Conservation (phyloP, 2,329 filamentous ascomycete genomes). For the Hypoxylon sp. region DNA sequence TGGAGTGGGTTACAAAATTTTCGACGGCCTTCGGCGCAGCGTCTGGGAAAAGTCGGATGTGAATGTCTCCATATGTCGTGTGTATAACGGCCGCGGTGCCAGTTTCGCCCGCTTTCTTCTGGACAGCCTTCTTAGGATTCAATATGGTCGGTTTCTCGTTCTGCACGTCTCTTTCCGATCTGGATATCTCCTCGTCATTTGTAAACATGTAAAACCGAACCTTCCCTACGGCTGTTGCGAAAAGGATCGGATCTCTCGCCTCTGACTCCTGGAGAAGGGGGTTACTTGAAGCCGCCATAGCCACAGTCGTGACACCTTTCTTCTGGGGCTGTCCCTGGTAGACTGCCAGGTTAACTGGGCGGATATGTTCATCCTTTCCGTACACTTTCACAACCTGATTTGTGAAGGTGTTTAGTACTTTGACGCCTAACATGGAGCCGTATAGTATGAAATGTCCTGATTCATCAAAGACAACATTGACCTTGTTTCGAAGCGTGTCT, state of each 20-base stretch:
- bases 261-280: slow-evolving; percentile 93
- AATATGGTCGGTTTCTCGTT: slow-evolving; percentile 87
- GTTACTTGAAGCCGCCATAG: slow-evolving; percentile 96
- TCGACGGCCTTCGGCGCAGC: slow-evolving; percentile 94
- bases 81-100: slow-evolving; percentile 86
- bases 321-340: slow-evolving; percentile 97
- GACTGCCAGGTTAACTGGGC: slow-evolving; percentile 81
- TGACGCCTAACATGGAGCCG: slow-evolving; percentile 89
- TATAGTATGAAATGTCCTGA: slow-evolving; percentile 95
- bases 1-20: slow-evolving; percentile 94
- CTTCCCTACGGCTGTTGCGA: slow-evolving; percentile 85
- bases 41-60: slow-evolving; percentile 90
- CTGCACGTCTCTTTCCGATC: slow-evolving; percentile 86
- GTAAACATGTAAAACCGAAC: slow-evolving; percentile 98
- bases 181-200: slow-evolving; percentile 84
- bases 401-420: slow-evolving; percentile 94
- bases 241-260: slow-evolving; percentile 85
- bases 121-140: slow-evolving; percentile 62
- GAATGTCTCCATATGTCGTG: slow-evolving; percentile 93
- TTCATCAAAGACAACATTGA: slow-evolving; percentile 94
- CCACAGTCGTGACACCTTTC: slow-evolving; percentile 90
- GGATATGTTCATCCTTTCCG: slow-evolving; percentile 87
- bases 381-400: slow-evolving; percentile 92
- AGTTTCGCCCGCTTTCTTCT: slow-evolving; percentile 72
- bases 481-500: slow-evolving; percentile 69